These are phyloP conservation scores for Russula virescens DNA, from an alignment of 768 basidiomycete genomes.

Conservation along the genomic window DNA sequence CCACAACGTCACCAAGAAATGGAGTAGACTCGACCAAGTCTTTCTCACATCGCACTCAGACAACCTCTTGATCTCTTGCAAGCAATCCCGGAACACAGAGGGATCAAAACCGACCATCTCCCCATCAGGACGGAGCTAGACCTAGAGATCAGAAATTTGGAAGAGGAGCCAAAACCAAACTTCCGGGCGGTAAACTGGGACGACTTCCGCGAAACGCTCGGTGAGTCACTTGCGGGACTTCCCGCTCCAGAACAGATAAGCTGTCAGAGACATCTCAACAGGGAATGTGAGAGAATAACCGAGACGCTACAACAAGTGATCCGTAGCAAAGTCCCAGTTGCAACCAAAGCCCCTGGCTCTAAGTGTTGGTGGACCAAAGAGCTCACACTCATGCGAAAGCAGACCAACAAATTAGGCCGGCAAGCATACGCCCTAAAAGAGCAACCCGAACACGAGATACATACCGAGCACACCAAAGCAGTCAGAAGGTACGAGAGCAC, in stretches of 20 bases:
- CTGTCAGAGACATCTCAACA: background rate
- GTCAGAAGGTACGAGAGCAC: background rate
- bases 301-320: background rate
- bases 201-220: background rate
- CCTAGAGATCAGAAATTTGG: background rate
- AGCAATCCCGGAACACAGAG: background rate
- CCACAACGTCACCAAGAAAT: background rate
- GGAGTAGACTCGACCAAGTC: background rate
- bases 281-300: background rate
- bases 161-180: background rate
- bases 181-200: background rate
- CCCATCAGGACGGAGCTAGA: background rate
- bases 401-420: background rate
- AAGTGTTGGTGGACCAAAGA: conserved; percentile 15
- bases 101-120: background rate
- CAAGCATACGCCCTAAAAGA: background rate
- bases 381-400: background rate
- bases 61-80: background rate
- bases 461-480: background rate
- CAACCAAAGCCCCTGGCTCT: background rate
- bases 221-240: background rate
- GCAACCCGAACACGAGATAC: background rate
- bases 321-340: background rate
- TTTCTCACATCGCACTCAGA: background rate
- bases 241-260: background rate